Base-by-base conservation (phyloP, 192 early-diverging fungal species). In the Chytriomyces sp. region DNA sequence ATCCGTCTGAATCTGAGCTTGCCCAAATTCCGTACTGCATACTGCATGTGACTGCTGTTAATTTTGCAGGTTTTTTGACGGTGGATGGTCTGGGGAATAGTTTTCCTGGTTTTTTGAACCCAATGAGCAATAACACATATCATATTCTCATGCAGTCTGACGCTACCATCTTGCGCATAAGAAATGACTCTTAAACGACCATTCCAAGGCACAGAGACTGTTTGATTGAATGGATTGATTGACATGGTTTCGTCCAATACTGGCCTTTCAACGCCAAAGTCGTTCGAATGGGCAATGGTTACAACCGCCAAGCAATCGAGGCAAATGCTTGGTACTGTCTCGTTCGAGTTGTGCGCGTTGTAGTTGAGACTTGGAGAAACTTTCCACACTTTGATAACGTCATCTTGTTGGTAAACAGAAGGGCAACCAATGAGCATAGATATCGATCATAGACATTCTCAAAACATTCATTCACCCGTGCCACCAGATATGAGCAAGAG, bases 341-440 rank as follows among this genome's bases (percentile, higher is more conserved):
- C 63, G 2, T 20, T 64, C 24, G 24, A 64, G 6, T 64, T 43
- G 11, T 43, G 23, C 1, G 16, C 23, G 16, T 64, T 43, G 63
- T 16, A 24, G 68, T 11, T 20, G 18, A 35, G 35, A 7, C 43
- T 61, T 24, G 61, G 44, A 35, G 53, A 61, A 60, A 69, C 46
- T 59, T 80, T 75, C 79, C 79, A 80, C 23, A 80, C 74, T 69
- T 80, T 80, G 28, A 79, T 68, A 23, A 35, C 10, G 26, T 24
- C 26, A 64, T 79, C 80, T 65, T 35, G 35, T 35, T 35, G 35
- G 35, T 35, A 35, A 35, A n/a, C n/a, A n/a, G n/a, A n/a, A n/a
- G n/a, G n/a, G n/a, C n/a, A n/a, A n/a, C n/a, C n/a, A n/a, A n/a
- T n/a, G n/a, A n/a, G n/a, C n/a, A n/a, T n/a, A n/a, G n/a, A n/a